Evolutionary conservation across 345 rosid genomes (phyloP).

Genomic region (Murraya koenigii): DNA sequence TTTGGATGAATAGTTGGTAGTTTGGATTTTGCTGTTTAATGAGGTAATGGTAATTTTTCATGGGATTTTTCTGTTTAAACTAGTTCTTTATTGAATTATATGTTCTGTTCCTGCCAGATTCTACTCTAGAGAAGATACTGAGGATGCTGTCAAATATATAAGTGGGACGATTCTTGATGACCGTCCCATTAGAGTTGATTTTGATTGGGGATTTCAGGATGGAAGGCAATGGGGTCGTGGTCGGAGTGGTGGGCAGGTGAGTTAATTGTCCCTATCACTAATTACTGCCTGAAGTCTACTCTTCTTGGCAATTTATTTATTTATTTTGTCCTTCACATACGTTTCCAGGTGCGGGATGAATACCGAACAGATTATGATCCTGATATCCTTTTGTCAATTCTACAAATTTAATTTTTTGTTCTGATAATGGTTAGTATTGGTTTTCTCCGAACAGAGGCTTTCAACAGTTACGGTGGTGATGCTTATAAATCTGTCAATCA

Average conservation of each 20-base stretch:
- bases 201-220: conserved; percentile 98
- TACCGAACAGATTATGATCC: conserved; percentile 99
- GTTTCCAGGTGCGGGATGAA: conserved; percentile 91
- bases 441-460: not conserved
- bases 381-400: conserved; percentile 75
- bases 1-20: not conserved
- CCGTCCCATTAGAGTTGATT: conserved; percentile 95
- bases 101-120: conserved; percentile 39
- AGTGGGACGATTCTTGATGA: conserved; percentile 98
- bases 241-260: conserved; percentile 96
- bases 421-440: not conserved
- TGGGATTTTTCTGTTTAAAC: not conserved
- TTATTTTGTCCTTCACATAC: not conserved
- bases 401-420: not conserved
- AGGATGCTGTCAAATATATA: conserved; percentile 89
- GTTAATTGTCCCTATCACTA: not conserved
- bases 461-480: not conserved
- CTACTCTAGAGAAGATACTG: conserved; percentile 95
- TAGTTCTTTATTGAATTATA: not conserved
- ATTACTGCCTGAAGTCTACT: conserved; percentile 1
- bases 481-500: not conserved
- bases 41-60: not conserved
- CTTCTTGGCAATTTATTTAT: not conserved
- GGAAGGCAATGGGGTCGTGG: conserved; percentile 99
- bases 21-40: too few species aligned